Evolutionary conservation across 345 rosid species (phyloP), one percentile per base, ranked within the genome.

Genomic region (Brassica cretica): DNA sequence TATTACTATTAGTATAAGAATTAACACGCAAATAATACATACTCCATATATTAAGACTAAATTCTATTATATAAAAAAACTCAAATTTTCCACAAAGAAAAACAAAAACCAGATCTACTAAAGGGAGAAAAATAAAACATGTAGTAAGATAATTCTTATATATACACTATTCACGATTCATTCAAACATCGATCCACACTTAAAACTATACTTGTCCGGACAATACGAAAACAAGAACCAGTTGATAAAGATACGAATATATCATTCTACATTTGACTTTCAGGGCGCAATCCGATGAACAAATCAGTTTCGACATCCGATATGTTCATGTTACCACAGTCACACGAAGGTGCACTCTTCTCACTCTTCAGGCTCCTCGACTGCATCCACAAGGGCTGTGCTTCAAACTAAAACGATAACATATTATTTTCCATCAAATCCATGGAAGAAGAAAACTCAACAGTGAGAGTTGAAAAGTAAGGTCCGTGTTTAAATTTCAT

Each of bases 211-310:
- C 33, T 11, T 32, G 39, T 41, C 10, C 39, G 27, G 18, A 18
- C 10, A 12, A 6, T 41, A 29, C 12, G 44, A 27, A 62, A 16
- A n/a, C 71, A 29, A 24, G 29, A 68, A 66, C 58, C 71, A 35
- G 14, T 60, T 60, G 64, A 5, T 60, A 1, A 11, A 60, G 8
- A 25, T 41, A 29, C 2, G 27, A 72, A 73, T 4, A 32, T 9
- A 49, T 51, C 33, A 32, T 32, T 21, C 2, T 18, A 12, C 63
- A 7, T 33, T 51, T 21, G 60, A 53, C 25, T 18, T 32, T 64
- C 25, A 21, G 77, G 64, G 30, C 2, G 30, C 35, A 74, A 65
- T 53, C 71, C 77, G 37, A 65, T 74, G 71, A 18, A 74, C 71
- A 74, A 37, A 18, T 55, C 66, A 55, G 65, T 74, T 55, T 55